Conservation (phyloP, 2,329 filamentous ascomycete species). For the Escovopsis sp. region DNA sequence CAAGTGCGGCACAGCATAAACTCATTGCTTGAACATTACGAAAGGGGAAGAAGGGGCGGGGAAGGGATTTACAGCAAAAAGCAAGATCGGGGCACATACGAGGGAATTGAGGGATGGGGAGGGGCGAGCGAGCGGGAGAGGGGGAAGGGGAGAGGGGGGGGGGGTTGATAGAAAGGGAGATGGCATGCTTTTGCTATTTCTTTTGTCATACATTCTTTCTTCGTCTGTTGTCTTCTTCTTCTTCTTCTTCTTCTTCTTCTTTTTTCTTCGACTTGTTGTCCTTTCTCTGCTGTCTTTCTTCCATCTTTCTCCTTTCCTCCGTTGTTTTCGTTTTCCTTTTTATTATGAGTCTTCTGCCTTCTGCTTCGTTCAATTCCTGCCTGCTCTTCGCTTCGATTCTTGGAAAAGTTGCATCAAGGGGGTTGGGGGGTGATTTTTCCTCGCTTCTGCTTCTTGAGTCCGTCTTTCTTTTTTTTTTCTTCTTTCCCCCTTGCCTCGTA, state of each 20-base stretch:
- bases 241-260: background rate
- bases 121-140: background rate
- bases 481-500: background rate
- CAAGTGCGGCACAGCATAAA: background rate
- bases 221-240: constrained; percentile 1
- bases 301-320: background rate
- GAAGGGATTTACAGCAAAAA: too few relatives aligned
- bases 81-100: background rate
- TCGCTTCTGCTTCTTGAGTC: background rate
- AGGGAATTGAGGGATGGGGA: background rate
- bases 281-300: background rate
- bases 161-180: background rate
- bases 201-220: too few relatives aligned
- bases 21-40: background rate
- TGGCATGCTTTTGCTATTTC: too few relatives aligned
- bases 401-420: constrained; percentile 1
- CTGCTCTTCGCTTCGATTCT: background rate
- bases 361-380: too few relatives aligned
- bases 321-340: background rate
- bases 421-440: background rate
- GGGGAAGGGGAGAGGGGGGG: constrained; percentile 2
- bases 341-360: background rate
- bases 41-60: background rate
- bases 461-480: background rate
- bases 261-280: background rate